Conservation (phyloP, 2,329 filamentous ascomycete species). For the Claviceps sp. region DNA sequence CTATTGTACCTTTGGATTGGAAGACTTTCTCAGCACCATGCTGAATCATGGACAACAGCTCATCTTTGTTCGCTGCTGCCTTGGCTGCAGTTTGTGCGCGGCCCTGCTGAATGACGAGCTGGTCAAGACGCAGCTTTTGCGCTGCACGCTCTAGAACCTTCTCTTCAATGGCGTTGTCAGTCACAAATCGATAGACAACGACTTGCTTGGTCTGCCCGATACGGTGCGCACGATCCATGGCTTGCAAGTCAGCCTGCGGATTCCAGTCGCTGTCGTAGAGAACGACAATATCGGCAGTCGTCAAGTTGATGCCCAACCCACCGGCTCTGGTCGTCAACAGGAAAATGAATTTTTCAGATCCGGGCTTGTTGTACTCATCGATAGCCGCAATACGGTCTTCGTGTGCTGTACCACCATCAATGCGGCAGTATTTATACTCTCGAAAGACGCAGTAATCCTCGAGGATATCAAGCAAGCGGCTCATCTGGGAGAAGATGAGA, state of each 20-base stretch:
- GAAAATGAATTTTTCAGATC: conserved; percentile 93
- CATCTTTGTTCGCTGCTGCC: conserved; percentile 87
- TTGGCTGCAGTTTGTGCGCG: conserved; percentile 84
- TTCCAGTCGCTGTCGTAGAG: conserved; percentile 99
- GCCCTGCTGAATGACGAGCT: conserved; percentile 95
- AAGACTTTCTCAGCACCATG: conserved; percentile 96
- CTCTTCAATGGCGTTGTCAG: conserved; percentile 95
- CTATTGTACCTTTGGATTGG: conserved; percentile 54
- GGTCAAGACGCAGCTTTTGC: conserved; percentile 90
- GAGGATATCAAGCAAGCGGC: conserved; percentile 86
- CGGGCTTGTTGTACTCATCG: conserved; percentile 94
- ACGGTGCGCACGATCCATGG: conserved; percentile 96
- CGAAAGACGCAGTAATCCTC: conserved; percentile 98
- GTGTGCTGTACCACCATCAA: conserved; percentile 91
- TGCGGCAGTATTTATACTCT: conserved; percentile 90
- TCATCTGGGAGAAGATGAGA: conserved; percentile 99
- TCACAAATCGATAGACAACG: conserved; percentile 90
- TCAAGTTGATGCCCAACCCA: conserved; percentile 93
- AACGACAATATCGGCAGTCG: conserved; percentile 86
- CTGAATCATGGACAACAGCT: conserved; percentile 95
- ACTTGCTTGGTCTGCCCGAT: conserved; percentile 99
- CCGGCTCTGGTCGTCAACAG: conserved; percentile 89
- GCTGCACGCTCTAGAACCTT: conserved; percentile 94
- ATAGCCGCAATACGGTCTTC: conserved; percentile 96
- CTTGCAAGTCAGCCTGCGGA: conserved; percentile 92